Evolutionary conservation across 805 yeast species (phyloP), one percentile per base, ranked within the genome.

Genomic region (Saccharomycopsis capsularis): DNA sequence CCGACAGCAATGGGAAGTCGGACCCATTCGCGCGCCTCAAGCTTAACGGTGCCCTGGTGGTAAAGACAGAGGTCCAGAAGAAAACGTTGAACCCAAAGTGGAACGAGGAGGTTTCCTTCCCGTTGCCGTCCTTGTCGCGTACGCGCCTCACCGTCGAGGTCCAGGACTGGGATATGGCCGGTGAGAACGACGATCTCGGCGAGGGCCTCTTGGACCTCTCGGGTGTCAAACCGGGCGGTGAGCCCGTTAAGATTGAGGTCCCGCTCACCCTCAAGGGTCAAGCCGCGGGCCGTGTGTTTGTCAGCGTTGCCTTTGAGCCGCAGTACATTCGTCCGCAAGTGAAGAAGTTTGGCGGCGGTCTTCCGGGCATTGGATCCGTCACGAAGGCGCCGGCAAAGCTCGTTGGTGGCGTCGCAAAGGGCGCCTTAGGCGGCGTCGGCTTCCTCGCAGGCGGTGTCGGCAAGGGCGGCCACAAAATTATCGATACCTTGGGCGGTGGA

Each of bases 91-190:
- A 78, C 48, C 95, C 95, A 16, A 73, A 72, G 11, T 89, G 93
- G 90, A 81, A 86, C 61, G 93, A 86, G 57, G 63, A 68, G 5
- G 68, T 76, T 22, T 71, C 70, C 3, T 64, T 87, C 56, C 81
- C 85, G 3, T 63, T 85, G 50, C 71, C 76, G 32, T 82, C 93
- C 0, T 77, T 87, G 63, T 67, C 79, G 2, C 73, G 84, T 59
- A 68, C 75, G 23, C 57, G 66, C 16, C 61, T 83, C 25, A 53
- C 63, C 32, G 56, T 81, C 22, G 74, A 73, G 40, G 78, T 81
- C 16, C 75, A 66, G 58, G 93, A 85, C 63, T 85, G 91, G 91
- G 93, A 85, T 65, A 71, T 82, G 60, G 75, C 89, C 22, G 90
- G 86, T 55, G 76, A 73, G 45, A 79, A 81, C 63, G 85, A 79